These are phyloP conservation scores for Pythium aristosporum DNA, from an alignment of 352 stramenopile genomes.

Conservation along the genomic window DNA sequence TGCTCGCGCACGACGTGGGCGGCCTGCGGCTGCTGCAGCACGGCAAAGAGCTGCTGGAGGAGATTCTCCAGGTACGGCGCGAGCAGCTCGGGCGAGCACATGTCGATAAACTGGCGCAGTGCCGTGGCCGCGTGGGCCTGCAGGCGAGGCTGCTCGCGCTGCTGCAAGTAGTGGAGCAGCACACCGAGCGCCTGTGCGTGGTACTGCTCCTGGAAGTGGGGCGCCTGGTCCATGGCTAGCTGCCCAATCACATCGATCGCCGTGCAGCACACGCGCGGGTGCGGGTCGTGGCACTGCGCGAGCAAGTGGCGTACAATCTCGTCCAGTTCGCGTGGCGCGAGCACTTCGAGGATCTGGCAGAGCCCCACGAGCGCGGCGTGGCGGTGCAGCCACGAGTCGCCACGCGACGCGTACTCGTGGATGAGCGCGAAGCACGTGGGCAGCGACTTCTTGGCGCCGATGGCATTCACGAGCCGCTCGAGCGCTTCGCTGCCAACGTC, in stretches of 20 bases:
- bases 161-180: slow-evolving; percentile 64
- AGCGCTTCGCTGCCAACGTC: slow-evolving; percentile 82
- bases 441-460: slow-evolving; percentile 71
- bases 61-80: slow-evolving; percentile 76
- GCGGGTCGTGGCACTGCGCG: slow-evolving; percentile 58
- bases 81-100: slow-evolving; percentile 62
- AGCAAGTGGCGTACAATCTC: slow-evolving; percentile 70
- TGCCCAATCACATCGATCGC: slow-evolving; percentile 85
- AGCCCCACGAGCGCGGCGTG: slow-evolving; percentile 77
- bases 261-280: slow-evolving; percentile 80
- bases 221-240: slow-evolving; percentile 73
- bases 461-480: slow-evolving; percentile 60
- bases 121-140: slow-evolving; percentile 76
- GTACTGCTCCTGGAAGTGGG: slow-evolving; percentile 77
- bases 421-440: slow-evolving; percentile 78
- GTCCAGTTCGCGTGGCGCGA: slow-evolving; percentile 61
- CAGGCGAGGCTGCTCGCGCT: slow-evolving; percentile 55
- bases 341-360: slow-evolving; percentile 81
- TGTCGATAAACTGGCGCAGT: slow-evolving; percentile 83
- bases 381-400: slow-evolving; percentile 70
- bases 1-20: slow-evolving; percentile 76
- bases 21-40: slow-evolving; percentile 50
- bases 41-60: slow-evolving; percentile 60
- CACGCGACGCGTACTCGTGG: slow-evolving; percentile 61
- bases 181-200: slow-evolving; percentile 64